Percentiles rank a stretch among this genome's conserved stretches.
Conservation (phyloP, 164 flowering plant species). For the Santalum album region DNA sequence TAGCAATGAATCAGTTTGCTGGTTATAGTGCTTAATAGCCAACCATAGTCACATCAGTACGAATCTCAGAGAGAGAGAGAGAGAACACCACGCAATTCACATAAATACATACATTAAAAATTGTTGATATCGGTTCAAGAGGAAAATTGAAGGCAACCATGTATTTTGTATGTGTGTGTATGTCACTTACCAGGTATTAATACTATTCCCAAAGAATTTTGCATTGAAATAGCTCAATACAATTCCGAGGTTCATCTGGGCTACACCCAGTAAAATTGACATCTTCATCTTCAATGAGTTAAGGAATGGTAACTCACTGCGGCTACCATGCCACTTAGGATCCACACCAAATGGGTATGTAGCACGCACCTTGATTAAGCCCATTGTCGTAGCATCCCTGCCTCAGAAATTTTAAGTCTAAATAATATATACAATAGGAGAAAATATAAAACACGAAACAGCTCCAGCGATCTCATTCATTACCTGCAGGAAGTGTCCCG, state of each 20-base stretch:
- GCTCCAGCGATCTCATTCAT: slow-evolving; percentile 2
- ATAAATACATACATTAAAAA: no score
- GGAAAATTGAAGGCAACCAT: no score
- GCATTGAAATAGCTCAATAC: slow-evolving; percentile 85
- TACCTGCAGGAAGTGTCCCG: slow-evolving; percentile 89
- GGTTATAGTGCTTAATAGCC: no score
- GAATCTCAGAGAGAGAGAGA: no score
- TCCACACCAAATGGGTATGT: slow-evolving; percentile 96
- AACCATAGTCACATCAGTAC: no score
- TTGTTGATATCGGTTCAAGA: no score
- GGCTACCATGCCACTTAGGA: slow-evolving; percentile 88
- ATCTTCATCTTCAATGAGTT: slow-evolving; percentile 99
- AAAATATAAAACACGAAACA: not conserved
- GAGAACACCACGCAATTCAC: no score
- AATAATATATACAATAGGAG: not conserved
- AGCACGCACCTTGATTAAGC: slow-evolving; percentile 71
- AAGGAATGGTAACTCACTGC: slow-evolving; percentile 89
- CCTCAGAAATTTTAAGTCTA: slow-evolving; percentile 5
- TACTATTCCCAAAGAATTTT: slow-evolving; percentile 42
- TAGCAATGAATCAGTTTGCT: slow-evolving; percentile 9
- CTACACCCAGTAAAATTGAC: slow-evolving; percentile 94
- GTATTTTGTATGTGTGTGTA: no score
- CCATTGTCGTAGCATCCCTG: slow-evolving; percentile 73
- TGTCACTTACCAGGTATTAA: slow-evolving; percentile 67
- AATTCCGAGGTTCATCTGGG: slow-evolving; percentile 97